These are phyloP conservation scores for Corylus avellana DNA, from an alignment of 306 rosid genomes.

Conservation along the genomic window DNA sequence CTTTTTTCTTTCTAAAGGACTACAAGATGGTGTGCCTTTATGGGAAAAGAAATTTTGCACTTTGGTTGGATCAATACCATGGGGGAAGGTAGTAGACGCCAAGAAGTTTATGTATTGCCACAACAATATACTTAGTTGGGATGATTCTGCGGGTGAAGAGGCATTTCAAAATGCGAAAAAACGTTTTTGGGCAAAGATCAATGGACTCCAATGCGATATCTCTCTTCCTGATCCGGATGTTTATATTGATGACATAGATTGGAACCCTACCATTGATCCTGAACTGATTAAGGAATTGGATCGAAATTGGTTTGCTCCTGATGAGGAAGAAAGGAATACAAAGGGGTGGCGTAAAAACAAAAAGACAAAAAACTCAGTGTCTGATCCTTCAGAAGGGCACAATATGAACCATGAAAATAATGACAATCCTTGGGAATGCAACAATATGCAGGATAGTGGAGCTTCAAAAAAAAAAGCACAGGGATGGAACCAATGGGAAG, in stretches of 20 bases:
- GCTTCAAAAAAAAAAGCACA: conserved; percentile 21
- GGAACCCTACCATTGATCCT: conserved; percentile 65
- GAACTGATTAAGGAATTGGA: conserved; percentile 69
- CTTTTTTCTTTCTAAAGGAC: conserved; percentile 28
- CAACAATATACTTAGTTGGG: conserved; percentile 57
- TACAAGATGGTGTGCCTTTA: conserved; percentile 70
- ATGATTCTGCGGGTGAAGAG: conserved; percentile 73
- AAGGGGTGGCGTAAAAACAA: conserved; percentile 31
- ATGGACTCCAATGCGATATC: conserved; percentile 44
- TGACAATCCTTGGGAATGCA: conserved; percentile 43
- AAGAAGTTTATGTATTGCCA: conserved; percentile 49
- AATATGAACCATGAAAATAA: conserved; percentile 23
- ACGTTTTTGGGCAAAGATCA: conserved; percentile 62
- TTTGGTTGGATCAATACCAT: conserved; percentile 58
- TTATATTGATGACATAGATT: conserved; percentile 64
- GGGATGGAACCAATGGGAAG: conserved; percentile 38
- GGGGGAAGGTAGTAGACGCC: conserved; percentile 74
- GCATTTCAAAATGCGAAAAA: conserved; percentile 75
- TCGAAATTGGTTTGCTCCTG: conserved; percentile 40
- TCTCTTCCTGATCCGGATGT: conserved; percentile 54
- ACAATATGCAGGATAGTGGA: conserved; percentile 17
- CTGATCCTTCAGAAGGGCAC: conserved; percentile 26
- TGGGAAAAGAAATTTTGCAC: conserved; percentile 89
- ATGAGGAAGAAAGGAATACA: conserved; percentile 42
- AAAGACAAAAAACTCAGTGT: conserved; percentile 41